Base-by-base conservation (phyloP, 2,329 filamentous ascomycete species). In the Fusarium nelsonii region DNA sequence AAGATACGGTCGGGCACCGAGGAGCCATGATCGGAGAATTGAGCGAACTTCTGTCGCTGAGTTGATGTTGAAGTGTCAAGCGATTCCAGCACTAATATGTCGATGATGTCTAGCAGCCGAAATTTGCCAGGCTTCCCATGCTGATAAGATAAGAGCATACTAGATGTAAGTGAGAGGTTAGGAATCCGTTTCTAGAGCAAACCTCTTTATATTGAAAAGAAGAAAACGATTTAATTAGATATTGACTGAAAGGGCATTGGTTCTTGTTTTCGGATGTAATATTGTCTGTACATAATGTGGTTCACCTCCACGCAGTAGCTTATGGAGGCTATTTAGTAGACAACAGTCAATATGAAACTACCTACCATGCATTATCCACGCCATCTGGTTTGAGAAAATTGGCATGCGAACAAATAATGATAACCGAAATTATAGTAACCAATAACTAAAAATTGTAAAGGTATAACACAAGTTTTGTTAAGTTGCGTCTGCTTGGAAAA, bases 11-110 rank as follows among this genome's bases (percentile, higher is more conserved):
- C 14, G 73, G 63, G 51, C 73, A 78, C 48, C 76, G 71, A 18
- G 72, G 70, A 44, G 74, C 73, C 77, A 78, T 78, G 54, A 37
- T 57, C 23, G 20, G 14, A 39, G 10, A 61, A 54, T 44, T 46
- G 34, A 53, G 33, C 46, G 48, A 71, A 48, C 41, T 54, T 33
- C n/a, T 41, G 18, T 44, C 20, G 55, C 23, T 36, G 23, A 18
- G 36, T 51, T 51, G 39, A 52, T 43, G 46, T 34, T 56, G 57
- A 50, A 49, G 51, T 39, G 62, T 55, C 28, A 49, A 57, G 44
- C 18, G 43, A 30, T 6, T 26, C 16, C n/a, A 26, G 14, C 18
- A 30, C 23, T 51, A 51, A 39, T 55, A 48, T 41, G 52, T 34
- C 23, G 51, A 57, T 57, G 53, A 65, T 51, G 51, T 41, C 33